Evolutionary conservation across 2,329 filamentous ascomycete genomes (phyloP).

Genomic region (Tolypocladium inflatum): DNA sequence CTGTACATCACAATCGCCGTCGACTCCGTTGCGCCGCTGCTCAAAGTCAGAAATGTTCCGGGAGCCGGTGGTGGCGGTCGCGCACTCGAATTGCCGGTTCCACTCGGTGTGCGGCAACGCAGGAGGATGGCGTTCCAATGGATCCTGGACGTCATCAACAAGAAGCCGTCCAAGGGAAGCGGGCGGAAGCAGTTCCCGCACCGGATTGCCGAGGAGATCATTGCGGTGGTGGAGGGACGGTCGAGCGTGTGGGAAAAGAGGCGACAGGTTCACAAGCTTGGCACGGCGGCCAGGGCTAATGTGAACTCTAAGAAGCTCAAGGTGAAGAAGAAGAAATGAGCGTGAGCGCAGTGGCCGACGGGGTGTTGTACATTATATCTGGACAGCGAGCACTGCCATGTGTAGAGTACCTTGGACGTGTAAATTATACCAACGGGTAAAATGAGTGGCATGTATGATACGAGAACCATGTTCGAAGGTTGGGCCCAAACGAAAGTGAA

Average conservation of each 20-base stretch:
- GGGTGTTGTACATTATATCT: neutral
- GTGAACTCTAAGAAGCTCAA: slow-evolving; percentile 31
- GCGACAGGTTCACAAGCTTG: slow-evolving; percentile 68
- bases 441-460: neutral
- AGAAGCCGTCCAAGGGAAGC: slow-evolving; percentile 63
- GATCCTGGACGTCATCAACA: slow-evolving; percentile 79
- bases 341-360: no score
- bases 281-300: slow-evolving; percentile 71
- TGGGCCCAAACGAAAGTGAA: no score
- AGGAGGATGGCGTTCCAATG: slow-evolving; percentile 73
- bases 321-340: slow-evolving; percentile 24
- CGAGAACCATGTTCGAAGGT: neutral
- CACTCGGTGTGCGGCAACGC: slow-evolving; percentile 65
- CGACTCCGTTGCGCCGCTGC: slow-evolving; percentile 83
- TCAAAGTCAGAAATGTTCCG: slow-evolving; percentile 67
- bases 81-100: slow-evolving; percentile 72
- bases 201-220: slow-evolving; percentile 75
- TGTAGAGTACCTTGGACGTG: neutral
- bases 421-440: neutral
- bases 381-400: neutral
- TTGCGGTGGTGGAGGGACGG: slow-evolving; percentile 78
- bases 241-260: slow-evolving; percentile 80
- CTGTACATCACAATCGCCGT: slow-evolving; percentile 84
- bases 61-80: slow-evolving; percentile 81
- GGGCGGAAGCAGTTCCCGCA: slow-evolving; percentile 65